Conservation (phyloP, 1,284 basidiomycete species). For the Taiwanofungus camphoratus region DNA sequence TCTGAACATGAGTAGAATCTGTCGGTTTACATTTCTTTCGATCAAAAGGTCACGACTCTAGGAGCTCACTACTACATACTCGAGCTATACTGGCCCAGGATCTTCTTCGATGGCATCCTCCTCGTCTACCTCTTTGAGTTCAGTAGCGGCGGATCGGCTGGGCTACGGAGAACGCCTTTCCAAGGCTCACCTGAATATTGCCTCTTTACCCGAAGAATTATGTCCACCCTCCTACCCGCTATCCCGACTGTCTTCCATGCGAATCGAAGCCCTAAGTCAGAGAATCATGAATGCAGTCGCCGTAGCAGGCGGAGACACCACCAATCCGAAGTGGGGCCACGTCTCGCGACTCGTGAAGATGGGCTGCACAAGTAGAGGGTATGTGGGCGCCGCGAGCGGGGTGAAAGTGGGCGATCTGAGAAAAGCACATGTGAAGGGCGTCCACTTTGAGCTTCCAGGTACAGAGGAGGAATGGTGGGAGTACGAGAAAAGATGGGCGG, state of each 20-base stretch:
- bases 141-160: not conserved
- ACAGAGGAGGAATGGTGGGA: conserved; percentile 24
- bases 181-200: conserved; percentile 9
- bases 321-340: conserved; percentile 26
- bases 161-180: conserved; percentile 13
- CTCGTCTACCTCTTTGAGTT: conserved; percentile 8
- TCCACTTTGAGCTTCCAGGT: conserved; percentile 21
- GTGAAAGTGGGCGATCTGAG: conserved; percentile 20
- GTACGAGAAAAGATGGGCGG: conserved; percentile 22
- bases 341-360: conserved; percentile 20
- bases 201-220: conserved; percentile 15
- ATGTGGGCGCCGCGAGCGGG: conserved; percentile 17
- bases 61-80: too few relatives aligned
- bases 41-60: too few relatives aligned
- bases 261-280: conserved; percentile 9
- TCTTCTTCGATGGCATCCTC: conserved; percentile 2
- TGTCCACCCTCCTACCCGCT: conserved; percentile 18
- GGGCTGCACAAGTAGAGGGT: conserved; percentile 22
- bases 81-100: too few relatives aligned
- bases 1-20: too few relatives aligned
- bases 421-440: conserved; percentile 12
- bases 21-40: too few relatives aligned
- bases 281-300: conserved; percentile 16
- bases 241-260: conserved; percentile 14
- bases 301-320: conserved; percentile 16